Evolutionary conservation across 179 eudicot species (phyloP), one percentile per base, ranked within the genome.

Genomic region (Spinacia oleracea): DNA sequence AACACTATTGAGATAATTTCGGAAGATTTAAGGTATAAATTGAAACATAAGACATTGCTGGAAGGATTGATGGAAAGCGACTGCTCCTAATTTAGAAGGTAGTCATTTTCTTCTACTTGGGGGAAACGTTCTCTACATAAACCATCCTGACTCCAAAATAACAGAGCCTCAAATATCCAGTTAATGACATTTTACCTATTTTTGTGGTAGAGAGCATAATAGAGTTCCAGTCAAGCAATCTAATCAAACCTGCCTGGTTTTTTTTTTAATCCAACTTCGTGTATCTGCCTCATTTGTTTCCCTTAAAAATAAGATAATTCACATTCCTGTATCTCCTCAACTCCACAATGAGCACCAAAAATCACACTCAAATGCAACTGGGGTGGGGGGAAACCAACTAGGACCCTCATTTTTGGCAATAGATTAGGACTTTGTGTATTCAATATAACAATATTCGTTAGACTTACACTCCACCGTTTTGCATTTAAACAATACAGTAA

Each of bases 51-150:
- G 20, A 53, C 43, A 51, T 18, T 6, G 58, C 27, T 72, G 34
- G 31, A 51, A 46, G 29, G 25, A 71, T 29, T 12, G 38, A 51
- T 65, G 42, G 8, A 51, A 64, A 64, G 29, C 6, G 73, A 25
- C 72, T n/a, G 43, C 66, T 73, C 60, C 1, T n/a, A 9, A 21
- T 72, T 67, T 38, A 9, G 21, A 72, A 71, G 6, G 38, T 3
- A 71, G 23, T 62, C 40, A 62, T 16, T 62, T 72, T 71, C 59
- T 51, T 40, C 62, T 27, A 77, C 43, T 31, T 55, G 31, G 46
- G 25, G 45, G 15, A 34, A 20, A 34, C 43, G n/a, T 35, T 21
- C 45, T 5, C 20, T 43, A 2, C 27, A 74, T 48, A 11, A 40
- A 79, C 51, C 74, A 48, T 71, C 25, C 1, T 58, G 10, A 70